Evolutionary conservation across 345 rosid species (phyloP).

Genomic region (Gossypium raimondii): DNA sequence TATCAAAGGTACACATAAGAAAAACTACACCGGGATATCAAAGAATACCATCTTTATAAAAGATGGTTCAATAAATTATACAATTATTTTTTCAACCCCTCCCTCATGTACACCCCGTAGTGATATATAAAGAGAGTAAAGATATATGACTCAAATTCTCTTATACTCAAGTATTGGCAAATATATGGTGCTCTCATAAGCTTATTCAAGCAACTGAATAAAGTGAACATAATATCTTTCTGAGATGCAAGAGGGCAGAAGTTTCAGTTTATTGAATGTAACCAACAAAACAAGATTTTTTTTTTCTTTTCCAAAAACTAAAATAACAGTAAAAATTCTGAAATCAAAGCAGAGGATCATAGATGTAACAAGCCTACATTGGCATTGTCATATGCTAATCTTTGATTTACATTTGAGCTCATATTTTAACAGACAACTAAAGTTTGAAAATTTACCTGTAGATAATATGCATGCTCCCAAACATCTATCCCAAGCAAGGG

Average conservation of each 20-base stretch:
- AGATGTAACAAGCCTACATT: not conserved
- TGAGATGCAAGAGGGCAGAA: not conserved
- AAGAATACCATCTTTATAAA: not conserved
- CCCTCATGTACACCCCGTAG: not conserved
- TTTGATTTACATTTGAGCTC: slow-evolving; percentile 35
- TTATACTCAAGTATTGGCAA: not conserved
- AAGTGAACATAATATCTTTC: not conserved
- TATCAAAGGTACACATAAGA: not conserved
- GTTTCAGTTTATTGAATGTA: not conserved
- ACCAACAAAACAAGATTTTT: not conserved
- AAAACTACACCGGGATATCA: not conserved
- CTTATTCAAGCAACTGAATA: not conserved
- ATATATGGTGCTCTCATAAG: slow-evolving; percentile 2
- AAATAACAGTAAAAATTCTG: not conserved
- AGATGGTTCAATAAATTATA: not conserved
- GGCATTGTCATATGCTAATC: not conserved
- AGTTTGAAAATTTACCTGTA: slow-evolving; percentile 53
- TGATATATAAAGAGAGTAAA: not conserved
- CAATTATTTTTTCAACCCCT: not conserved
- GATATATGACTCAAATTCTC: not conserved
- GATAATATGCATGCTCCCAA: slow-evolving; percentile 99
- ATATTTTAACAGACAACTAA: slow-evolving; percentile 18
- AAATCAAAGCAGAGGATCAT: not conserved
- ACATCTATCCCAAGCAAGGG: slow-evolving; percentile 93
- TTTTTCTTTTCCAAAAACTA: not conserved